Conservation (phyloP, 2,329 filamentous ascomycete species). For the Dryadomyces quercivorus region DNA sequence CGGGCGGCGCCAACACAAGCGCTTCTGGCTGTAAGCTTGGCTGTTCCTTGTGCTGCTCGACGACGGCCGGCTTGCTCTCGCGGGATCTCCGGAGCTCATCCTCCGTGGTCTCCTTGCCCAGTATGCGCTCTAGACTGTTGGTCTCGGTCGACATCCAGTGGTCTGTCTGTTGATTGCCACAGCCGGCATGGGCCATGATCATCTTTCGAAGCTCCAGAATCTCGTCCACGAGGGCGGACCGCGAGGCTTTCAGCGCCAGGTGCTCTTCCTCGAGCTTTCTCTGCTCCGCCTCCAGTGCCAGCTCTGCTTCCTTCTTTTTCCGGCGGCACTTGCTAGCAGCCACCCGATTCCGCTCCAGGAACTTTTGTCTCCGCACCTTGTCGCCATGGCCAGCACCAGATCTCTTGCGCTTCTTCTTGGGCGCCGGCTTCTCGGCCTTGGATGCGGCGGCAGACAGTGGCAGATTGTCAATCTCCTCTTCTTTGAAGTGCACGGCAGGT, state of each 20-base stretch:
- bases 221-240: not conserved
- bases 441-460: not conserved
- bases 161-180: slow-evolving; percentile 40
- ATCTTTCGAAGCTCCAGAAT: not conserved
- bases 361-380: slow-evolving; percentile 37
- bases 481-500: not conserved
- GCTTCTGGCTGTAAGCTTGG: not conserved
- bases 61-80: not conserved
- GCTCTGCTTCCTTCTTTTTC: slow-evolving; percentile 42
- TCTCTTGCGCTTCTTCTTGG: not conserved
- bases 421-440: not conserved
- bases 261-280: slow-evolving; percentile 30
- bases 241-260: not conserved
- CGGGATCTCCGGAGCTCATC: not conserved
- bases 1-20: not conserved
- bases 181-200: slow-evolving; percentile 33
- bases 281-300: slow-evolving; percentile 35
- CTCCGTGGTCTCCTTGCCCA: not conserved
- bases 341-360: slow-evolving; percentile 58
- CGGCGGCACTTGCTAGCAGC: slow-evolving; percentile 64
- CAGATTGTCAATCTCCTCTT: not conserved
- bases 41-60: not conserved
- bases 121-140: not conserved
- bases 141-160: slow-evolving; percentile 27
- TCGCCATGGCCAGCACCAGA: slow-evolving; percentile 14